Base-by-base conservation (phyloP, 2,329 filamentous ascomycete species). In the Colletotrichum camelliae region DNA sequence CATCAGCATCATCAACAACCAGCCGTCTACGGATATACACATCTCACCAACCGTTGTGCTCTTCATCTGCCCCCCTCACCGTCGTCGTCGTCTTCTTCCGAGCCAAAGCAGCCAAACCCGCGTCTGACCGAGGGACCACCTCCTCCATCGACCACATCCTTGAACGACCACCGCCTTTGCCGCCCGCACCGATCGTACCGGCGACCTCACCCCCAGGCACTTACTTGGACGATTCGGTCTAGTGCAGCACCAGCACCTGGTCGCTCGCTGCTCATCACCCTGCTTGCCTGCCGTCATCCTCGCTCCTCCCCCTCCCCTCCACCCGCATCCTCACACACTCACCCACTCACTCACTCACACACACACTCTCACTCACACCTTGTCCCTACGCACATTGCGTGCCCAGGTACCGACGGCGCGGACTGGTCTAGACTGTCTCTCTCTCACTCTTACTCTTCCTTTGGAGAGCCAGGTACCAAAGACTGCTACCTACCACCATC, bases 361-460 rank as follows among this genome's bases (percentile, higher is more conserved):
- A 7, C 52, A 55, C 52, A 55, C 21, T 7, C 52, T 4, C 52
- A 16, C 52, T 27, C 21, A 21, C 52, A 61, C 64, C 64, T 18
- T 62, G 72, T 62, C 48, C 24, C 43, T 70, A 27, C 48, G 71
- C 67, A 66, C 33, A 57, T 69, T 66, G 43, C 24, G 35, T 60
- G 61, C 48, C 55, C 72, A 71, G 72, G 67, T 67, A 72, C 68
- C 68, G 72, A 67, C 67, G n/a, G 67, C 33, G 60, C 67, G 68
- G 72, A 74, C 68, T 74, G 72, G 72, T 71, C 72, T 67, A n/a
- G 72, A 72, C 72, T 71, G 60, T 27, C 31, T 35, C n/a, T 24
- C 27, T n/a, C 21, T 29, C 69, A 29, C 31, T 27, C n/a, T 24
- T 9, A 13, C 57, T 5, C 66, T 31, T 27, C 15, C n/a, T n/a